Evolutionary conservation across 306 rosid genomes (phyloP).

Genomic region (Urtica urens): DNA sequence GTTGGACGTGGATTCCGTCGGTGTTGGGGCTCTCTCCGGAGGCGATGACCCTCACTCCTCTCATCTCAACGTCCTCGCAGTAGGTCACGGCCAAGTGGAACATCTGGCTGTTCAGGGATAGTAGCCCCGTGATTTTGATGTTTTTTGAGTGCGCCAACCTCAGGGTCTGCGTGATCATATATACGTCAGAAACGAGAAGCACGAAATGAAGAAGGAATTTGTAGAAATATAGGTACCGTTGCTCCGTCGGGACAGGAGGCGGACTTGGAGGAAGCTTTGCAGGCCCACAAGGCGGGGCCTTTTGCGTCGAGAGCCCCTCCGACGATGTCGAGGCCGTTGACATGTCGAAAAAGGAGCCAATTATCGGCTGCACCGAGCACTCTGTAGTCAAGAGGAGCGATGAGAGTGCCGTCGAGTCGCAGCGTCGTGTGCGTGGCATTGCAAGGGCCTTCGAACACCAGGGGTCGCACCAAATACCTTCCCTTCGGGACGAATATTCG

Average conservation of each 20-base stretch:
- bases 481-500: constrained; percentile 7
- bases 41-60: constrained; percentile 4
- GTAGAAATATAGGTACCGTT: background rate
- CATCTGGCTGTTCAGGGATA: constrained; percentile 18
- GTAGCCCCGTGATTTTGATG: constrained; percentile 1
- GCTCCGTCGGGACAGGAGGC: constrained; percentile 10
- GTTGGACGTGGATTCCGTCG: constrained; percentile 19
- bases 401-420: constrained; percentile 32
- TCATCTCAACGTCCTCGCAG: constrained; percentile 11
- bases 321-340: constrained; percentile 24
- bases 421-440: constrained; percentile 18
- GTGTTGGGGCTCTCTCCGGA: constrained; percentile 15
- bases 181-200: too few species aligned
- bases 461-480: constrained; percentile 4
- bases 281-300: constrained; percentile 16
- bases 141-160: constrained; percentile 12
- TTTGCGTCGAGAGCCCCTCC: constrained; percentile 42
- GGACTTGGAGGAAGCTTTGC: constrained; percentile 3
- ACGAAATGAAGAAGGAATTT: too few species aligned
- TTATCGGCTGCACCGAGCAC: constrained; percentile 8
- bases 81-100: constrained; percentile 18
- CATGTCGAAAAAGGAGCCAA: constrained; percentile 31
- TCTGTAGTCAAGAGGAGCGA: constrained; percentile 29
- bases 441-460: constrained; percentile 5
- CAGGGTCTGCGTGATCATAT: constrained; percentile 13